Evolutionary conservation across 495 filamentous ascomycete species (phyloP).

Genomic region (Trichocladium antarcticum): DNA sequence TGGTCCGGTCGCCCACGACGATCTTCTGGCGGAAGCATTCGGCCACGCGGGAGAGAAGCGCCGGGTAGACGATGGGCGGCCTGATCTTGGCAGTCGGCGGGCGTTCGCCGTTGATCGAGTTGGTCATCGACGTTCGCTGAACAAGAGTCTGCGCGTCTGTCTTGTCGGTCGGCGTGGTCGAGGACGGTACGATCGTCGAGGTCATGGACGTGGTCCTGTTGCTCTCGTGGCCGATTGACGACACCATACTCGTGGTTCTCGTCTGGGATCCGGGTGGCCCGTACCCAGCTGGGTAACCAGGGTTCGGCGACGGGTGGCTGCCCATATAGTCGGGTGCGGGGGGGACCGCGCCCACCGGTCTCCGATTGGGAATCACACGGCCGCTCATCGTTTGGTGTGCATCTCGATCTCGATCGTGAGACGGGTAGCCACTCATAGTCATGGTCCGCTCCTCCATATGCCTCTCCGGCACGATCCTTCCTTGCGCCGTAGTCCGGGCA

Average conservation of each 20-base stretch:
- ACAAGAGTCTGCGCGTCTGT: slow-evolving; percentile 34
- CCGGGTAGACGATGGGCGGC: slow-evolving; percentile 82
- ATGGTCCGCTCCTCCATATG: slow-evolving; percentile 80
- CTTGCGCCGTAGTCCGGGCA: slow-evolving; percentile 73
- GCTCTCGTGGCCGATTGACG: slow-evolving; percentile 31
- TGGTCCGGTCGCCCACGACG: slow-evolving; percentile 69
- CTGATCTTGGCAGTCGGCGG: slow-evolving; percentile 42
- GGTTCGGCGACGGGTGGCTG: slow-evolving; percentile 6
- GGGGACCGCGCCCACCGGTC: slow-evolving; percentile 28
- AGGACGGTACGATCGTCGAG: slow-evolving; percentile 42
- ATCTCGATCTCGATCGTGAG: slow-evolving; percentile 57
- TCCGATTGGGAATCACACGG: slow-evolving; percentile 63
- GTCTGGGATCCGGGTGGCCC: slow-evolving; percentile 34
- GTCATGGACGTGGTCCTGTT: slow-evolving; percentile 77
- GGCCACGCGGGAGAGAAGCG: slow-evolving; percentile 78
- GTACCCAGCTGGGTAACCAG: slow-evolving; percentile 20
- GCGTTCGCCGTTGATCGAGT: slow-evolving; percentile 40
- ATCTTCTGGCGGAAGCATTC: slow-evolving; percentile 85
- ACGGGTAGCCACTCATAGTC: slow-evolving; percentile 81
- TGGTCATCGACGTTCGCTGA: slow-evolving; percentile 34
- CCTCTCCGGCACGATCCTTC: slow-evolving; percentile 78
- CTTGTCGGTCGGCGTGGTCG: slow-evolving; percentile 24
- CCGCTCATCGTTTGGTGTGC: slow-evolving; percentile 83
- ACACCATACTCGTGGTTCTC: slow-evolving; percentile 44
- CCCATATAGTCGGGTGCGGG: slow-evolving; percentile 11